These are phyloP conservation scores for Cyberlindnera nakhonratchasimensis DNA, from an alignment of 805 yeast species.

Conservation along the genomic window DNA sequence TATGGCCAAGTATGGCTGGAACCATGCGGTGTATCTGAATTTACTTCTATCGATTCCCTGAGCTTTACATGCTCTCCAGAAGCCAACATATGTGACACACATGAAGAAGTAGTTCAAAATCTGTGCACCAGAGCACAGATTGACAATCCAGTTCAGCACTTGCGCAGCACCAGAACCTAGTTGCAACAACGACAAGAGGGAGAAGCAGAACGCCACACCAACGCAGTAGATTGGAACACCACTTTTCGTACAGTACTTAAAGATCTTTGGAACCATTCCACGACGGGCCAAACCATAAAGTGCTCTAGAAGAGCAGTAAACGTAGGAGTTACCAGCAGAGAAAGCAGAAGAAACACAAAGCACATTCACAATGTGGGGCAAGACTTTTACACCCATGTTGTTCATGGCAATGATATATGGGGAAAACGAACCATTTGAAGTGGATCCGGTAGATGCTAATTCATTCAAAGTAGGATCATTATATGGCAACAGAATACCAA, in stretches of 20 bases:
- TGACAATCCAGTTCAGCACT: slow-evolving; percentile 69
- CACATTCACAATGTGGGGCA: slow-evolving; percentile 50
- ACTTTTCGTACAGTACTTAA: slow-evolving; percentile 52
- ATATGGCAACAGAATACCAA: slow-evolving; percentile 62
- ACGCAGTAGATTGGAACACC: slow-evolving; percentile 79
- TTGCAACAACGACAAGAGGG: slow-evolving; percentile 64
- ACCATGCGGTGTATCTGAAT: slow-evolving; percentile 49
- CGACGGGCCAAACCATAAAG: slow-evolving; percentile 51
- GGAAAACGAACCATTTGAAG: slow-evolving; percentile 49
- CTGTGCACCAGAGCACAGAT: slow-evolving; percentile 66
- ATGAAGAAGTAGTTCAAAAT: slow-evolving; percentile 56
- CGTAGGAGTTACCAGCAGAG: slow-evolving; percentile 53
- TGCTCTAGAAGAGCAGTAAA: slow-evolving; percentile 60
- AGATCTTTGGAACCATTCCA: slow-evolving; percentile 58
- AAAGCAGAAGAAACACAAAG: slow-evolving; percentile 52
- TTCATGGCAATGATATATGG: slow-evolving; percentile 58
- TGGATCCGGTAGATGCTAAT: slow-evolving; percentile 61
- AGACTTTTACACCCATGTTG: slow-evolving; percentile 47
- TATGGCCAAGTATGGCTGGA: slow-evolving; percentile 56
- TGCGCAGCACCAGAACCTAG: slow-evolving; percentile 52
- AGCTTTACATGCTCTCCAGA: slow-evolving; percentile 53
- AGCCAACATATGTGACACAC: slow-evolving; percentile 56
- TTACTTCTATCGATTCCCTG: slow-evolving; percentile 42
- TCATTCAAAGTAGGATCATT: slow-evolving; percentile 49
- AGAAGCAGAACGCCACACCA: slow-evolving; percentile 48